These are phyloP conservation scores for Aspergillus amoenus DNA, from an alignment of 2,329 filamentous ascomycete species.

Conservation along the genomic window DNA sequence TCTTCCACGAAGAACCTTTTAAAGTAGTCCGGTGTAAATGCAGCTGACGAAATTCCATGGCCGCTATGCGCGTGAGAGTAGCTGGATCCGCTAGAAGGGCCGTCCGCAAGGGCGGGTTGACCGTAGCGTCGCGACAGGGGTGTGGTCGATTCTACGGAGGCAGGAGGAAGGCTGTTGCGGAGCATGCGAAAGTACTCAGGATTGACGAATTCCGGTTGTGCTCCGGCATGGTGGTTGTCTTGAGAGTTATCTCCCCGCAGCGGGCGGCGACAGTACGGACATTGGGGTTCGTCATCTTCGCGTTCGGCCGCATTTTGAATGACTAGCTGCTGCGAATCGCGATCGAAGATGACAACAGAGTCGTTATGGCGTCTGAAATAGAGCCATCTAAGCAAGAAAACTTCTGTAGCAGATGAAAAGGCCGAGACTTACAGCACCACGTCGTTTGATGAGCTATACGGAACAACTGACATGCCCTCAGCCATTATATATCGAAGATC, in stretches of 20 bases:
- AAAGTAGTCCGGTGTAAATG: slow-evolving; percentile 93
- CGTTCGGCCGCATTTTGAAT: slow-evolving; percentile 62
- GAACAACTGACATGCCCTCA: slow-evolving; percentile 44
- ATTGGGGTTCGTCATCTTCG: slow-evolving; percentile 58
- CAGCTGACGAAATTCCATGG: slow-evolving; percentile 77
- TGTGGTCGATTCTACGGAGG: slow-evolving; percentile 44
- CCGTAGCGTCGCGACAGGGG: slow-evolving; percentile 44
- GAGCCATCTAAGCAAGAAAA: slow-evolving; percentile 15
- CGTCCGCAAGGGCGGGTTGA: slow-evolving; percentile 46
- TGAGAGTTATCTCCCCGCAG: slow-evolving; percentile 53
- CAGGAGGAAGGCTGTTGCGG: slow-evolving; percentile 57
- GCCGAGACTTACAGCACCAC: slow-evolving; percentile 43
- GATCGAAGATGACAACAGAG: slow-evolving; percentile 88
- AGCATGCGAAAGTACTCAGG: slow-evolving; percentile 97
- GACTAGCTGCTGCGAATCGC: slow-evolving; percentile 77
- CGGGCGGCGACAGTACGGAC: slow-evolving; percentile 86
- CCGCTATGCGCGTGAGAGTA: slow-evolving; percentile 48
- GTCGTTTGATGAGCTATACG: slow-evolving; percentile 44
- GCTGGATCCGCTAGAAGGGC: slow-evolving; percentile 50
- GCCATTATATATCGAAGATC: slow-evolving; percentile 29
- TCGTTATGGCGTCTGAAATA: slow-evolving; percentile 78
- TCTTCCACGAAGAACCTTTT: slow-evolving; percentile 90
- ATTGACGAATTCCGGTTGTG: slow-evolving; percentile 71
- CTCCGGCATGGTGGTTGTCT: slow-evolving; percentile 32
- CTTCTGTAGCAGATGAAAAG: neutral